These are phyloP conservation scores for Flaveria brownii DNA, from an alignment of 129 eudicot genomes.

Conservation along the genomic window DNA sequence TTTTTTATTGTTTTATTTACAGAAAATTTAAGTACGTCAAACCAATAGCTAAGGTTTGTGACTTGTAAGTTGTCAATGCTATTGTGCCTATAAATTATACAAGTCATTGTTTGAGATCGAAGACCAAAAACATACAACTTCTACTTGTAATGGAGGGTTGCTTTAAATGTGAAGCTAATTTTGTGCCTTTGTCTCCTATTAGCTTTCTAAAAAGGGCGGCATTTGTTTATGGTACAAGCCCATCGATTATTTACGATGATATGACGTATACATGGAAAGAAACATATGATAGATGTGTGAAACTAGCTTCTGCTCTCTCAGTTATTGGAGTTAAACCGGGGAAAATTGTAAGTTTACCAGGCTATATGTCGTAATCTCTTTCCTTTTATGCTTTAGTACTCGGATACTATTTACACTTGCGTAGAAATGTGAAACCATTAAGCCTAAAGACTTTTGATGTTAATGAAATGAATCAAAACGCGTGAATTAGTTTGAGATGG, in stretches of 20 bases:
- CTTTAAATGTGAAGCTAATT: conserved; percentile 46
- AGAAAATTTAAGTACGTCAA: no score
- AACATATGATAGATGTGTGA: conserved; percentile 47
- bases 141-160: conserved; percentile 33
- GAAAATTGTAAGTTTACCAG: conserved; percentile 46
- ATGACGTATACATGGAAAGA: conserved; percentile 44
- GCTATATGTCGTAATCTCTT: not conserved
- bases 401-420: no score
- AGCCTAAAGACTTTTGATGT: no score
- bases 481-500: no score
- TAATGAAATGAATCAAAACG: no score
- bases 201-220: conserved; percentile 61
- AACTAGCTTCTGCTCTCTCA: conserved; percentile 53
- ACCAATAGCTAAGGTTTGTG: no score
- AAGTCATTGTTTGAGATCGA: not conserved
- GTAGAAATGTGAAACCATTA: no score
- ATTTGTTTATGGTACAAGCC: conserved; percentile 34
- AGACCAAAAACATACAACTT: conserved; percentile 15
- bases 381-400: not conserved
- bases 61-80: no score
- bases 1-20: no score
- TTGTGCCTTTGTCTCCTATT: conserved; percentile 53
- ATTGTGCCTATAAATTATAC: conserved; percentile 16
- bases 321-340: conserved; percentile 20
- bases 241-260: conserved; percentile 44